Base-by-base conservation (phyloP, 2,329 filamentous ascomycete genomes). In the Cladophialophora carrionii region DNA sequence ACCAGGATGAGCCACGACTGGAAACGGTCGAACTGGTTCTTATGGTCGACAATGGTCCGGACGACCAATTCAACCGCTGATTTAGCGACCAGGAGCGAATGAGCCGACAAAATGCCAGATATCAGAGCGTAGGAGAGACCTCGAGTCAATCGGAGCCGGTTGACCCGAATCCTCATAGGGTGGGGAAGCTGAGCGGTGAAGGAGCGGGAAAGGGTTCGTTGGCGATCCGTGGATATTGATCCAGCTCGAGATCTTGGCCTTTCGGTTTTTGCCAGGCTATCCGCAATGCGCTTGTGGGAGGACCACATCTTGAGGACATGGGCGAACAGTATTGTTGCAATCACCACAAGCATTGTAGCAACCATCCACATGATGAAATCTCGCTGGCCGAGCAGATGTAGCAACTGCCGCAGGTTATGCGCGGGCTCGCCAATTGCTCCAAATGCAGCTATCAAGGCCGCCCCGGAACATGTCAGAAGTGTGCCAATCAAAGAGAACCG, bases 51-150 rank as follows among this genome's bases (percentile, higher is more conserved):
- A 49, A 96, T 85, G 3, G 95, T 98, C 72, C 88, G 84, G 63
- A 99, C 92, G 58, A 99, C 84, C 46, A 99, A 83, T 80, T 99
- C 95, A 60, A 99, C 95, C 8, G 95, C 94, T 32, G 93, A 96
- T 78, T 99, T 99, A 68, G 95, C 95, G 70, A 99, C 88, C 17
- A 99, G 84, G 20, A 99, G 85, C 22, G 90, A 92, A 78, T 99
- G 95, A 0, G 95, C 95, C 1, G 95, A 98, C 2, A 99, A 81
- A 59, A 97, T 93, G 68, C 95, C 95, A 75, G 93, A 93, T 72
- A 97, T 89, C 75, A 90, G 87, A 41, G 94, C 95, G 77, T 96
- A 99, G 67, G 88, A 87, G 77, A 98, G 87, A 48, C 95, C 95
- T 37, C 92, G 87, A 53, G 89, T 80, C 17, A 96, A 84, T 55